Evolutionary conservation across 805 yeast species (phyloP).

Genomic region (Candida palmyrensis): DNA sequence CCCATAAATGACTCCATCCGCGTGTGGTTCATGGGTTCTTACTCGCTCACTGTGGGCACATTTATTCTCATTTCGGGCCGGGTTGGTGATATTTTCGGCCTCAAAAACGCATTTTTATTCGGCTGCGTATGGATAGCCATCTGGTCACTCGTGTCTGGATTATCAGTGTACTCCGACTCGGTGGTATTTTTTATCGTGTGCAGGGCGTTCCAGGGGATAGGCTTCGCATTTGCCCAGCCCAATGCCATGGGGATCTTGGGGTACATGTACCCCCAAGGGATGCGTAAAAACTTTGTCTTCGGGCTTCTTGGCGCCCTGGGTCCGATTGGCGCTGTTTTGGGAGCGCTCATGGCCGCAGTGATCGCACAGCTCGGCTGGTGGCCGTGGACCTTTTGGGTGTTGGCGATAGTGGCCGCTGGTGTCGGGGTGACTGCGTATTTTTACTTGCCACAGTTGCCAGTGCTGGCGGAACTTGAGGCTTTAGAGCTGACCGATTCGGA

Average conservation of each 20-base stretch:
- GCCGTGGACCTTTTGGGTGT: constrained; percentile 57
- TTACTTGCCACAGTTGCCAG: constrained; percentile 37
- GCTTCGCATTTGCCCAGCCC: constrained; percentile 56
- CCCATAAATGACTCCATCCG: constrained; percentile 16
- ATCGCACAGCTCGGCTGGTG: constrained; percentile 45
- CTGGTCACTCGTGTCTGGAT: constrained; percentile 59
- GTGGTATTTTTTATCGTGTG: constrained; percentile 47
- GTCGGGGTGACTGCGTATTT: constrained; percentile 27
- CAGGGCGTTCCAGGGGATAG: constrained; percentile 63
- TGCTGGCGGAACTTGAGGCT: no score
- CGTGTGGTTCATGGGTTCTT: constrained; percentile 70
- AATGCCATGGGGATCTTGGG: constrained; percentile 55
- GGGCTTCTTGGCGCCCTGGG: constrained; percentile 57
- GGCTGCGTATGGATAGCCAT: constrained; percentile 54
- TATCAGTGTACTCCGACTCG: constrained; percentile 46
- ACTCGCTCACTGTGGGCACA: constrained; percentile 67
- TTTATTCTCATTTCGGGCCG: constrained; percentile 65
- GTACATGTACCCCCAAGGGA: constrained; percentile 38
- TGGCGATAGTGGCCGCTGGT: constrained; percentile 33
- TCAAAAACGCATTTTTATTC: constrained; percentile 44
- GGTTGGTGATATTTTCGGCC: constrained; percentile 68
- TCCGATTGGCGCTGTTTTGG: constrained; percentile 57
- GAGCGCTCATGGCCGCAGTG: constrained; percentile 47
- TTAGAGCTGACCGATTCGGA: neutral
- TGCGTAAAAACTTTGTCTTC: constrained; percentile 49